Percentiles rank a stretch among this genome's conserved stretches.
Evolutionary conservation across 306 rosid genomes (phyloP).

Genomic region (Acmispon strigosus): DNA sequence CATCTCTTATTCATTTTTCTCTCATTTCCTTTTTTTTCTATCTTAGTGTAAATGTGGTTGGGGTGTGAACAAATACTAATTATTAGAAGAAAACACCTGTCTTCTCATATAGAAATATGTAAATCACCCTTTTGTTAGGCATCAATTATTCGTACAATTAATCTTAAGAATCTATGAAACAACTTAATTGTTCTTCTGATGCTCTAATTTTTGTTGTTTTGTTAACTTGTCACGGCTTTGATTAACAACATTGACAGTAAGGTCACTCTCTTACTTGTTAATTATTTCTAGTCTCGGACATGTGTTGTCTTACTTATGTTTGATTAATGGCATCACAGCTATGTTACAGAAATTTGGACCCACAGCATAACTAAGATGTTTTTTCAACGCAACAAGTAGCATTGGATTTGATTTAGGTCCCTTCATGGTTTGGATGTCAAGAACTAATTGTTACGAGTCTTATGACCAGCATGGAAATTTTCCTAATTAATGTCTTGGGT

Average conservation of each 20-base stretch:
- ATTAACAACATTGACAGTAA: conserved; percentile 1
- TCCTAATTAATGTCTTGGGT: no score
- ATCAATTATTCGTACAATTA: background rate
- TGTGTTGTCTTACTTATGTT: conserved; percentile 1
- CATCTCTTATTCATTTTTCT: no score
- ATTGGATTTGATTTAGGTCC: background rate
- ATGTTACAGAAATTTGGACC: conserved; percentile 13
- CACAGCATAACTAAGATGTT: background rate
- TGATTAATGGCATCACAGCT: conserved; percentile 6
- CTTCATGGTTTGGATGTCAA: background rate
- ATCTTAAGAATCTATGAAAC: background rate
- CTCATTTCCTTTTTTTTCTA: no score
- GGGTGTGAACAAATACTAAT: no score
- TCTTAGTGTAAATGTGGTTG: no score
- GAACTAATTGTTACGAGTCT: no score
- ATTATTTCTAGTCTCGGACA: background rate
- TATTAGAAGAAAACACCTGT: no score
- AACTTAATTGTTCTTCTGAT: background rate
- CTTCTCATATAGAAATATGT: background rate
- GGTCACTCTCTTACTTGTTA: background rate
- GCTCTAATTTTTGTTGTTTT: conserved; percentile 10
- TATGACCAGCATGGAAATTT: no score
- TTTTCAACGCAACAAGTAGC: conserved; percentile 2
- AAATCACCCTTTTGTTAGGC: background rate
- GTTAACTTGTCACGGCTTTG: background rate